Evolutionary conservation across 495 filamentous ascomycete genomes (phyloP), one percentile per base, ranked within the genome.

Genomic region (Aspergillus sclerotiicarbonarius): DNA sequence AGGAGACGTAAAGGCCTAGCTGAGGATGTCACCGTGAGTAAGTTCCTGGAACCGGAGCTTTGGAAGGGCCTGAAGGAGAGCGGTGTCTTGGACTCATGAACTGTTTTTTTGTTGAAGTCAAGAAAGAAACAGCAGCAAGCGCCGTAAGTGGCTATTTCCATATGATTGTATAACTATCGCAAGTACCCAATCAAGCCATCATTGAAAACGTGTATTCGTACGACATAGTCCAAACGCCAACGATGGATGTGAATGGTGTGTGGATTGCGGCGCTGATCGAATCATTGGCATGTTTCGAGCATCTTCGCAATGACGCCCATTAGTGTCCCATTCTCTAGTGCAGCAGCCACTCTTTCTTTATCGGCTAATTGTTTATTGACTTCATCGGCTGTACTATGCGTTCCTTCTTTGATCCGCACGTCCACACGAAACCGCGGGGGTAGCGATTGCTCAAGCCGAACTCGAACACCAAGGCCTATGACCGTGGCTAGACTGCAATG

Each of bases 401-500:
- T 92, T 35, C 92, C 94, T 74, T 94, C 88, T 68, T 96, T 96
- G 69, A 98, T 96, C 58, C 89, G 83, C 19, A 97, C 90, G 73
- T 98, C 92, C 9, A 98, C 80, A 18, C 94, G 84, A 69, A 92
- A 98, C 54, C 92, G 86, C n/a, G 94, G 89, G 1, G 94, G 95
- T 44, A 98, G 80, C 8, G 88, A 86, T 69, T 96, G 89, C 68
- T 97, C 91, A 25, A 98, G 80, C 31, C 95, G 82, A 47, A 96
- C 92, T 16, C 94, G 83, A 13, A 98, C 90, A 15, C 94, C 93
- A 7, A 98, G 82, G 3, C 95, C 94, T 71, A 98, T 98, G 51
- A 98, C 91, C 0, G 95, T 98, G 9, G 94, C 95, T 13, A 98
- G 82, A 35, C 90, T 93, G 76, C 94, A 98, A 66, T 98, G 95